Percentiles rank a stretch among this genome's conserved stretches.
phyloP scores from a whole-genome alignment of 768 basidiomycete species.

The Lactifluus rugatus region DNA sequence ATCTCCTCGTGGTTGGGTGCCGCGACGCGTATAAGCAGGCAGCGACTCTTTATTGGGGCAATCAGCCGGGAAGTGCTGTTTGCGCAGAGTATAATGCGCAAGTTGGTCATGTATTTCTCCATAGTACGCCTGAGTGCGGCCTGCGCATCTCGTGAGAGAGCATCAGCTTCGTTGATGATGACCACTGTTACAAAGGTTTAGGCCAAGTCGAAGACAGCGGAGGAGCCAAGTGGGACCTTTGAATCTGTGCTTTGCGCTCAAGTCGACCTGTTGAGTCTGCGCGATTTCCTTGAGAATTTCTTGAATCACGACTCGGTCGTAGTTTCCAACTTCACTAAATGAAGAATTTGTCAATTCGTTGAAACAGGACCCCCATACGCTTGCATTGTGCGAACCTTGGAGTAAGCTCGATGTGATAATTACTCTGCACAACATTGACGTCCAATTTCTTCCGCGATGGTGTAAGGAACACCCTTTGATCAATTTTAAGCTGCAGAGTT shows the following conservation, averaged over 20 bases:
- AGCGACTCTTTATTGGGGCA: slow-evolving; percentile 92
- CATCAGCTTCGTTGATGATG: slow-evolving; percentile 95
- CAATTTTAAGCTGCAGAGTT: slow-evolving; percentile 75
- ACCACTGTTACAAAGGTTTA: slow-evolving; percentile 51
- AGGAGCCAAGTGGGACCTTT: slow-evolving; percentile 54
- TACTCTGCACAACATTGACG: slow-evolving; percentile 94
- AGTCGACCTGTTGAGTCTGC: slow-evolving; percentile 95
- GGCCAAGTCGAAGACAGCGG: not conserved
- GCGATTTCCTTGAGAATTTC: slow-evolving; percentile 97
- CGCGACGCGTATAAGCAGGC: slow-evolving; percentile 86
- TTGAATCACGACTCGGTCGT: slow-evolving; percentile 90
- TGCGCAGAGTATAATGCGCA: slow-evolving; percentile 93
- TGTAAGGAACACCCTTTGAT: slow-evolving; percentile 91
- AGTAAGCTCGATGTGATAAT: slow-evolving; percentile 96
- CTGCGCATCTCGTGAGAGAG: slow-evolving; percentile 90
- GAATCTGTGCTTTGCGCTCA: slow-evolving; percentile 91
- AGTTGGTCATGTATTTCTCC: slow-evolving; percentile 99
- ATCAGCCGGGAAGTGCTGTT: slow-evolving; percentile 94
- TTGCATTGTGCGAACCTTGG: slow-evolving; percentile 55
- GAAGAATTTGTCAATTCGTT: not conserved
- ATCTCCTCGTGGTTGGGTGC: slow-evolving; percentile 79
- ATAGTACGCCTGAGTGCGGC: slow-evolving; percentile 94
- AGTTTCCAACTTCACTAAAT: slow-evolving; percentile 86
- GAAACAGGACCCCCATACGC: not conserved
- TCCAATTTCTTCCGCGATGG: slow-evolving; percentile 92